phyloP scores from a whole-genome alignment of 768 basidiomycete species.

The Lentinula sp. region DNA sequence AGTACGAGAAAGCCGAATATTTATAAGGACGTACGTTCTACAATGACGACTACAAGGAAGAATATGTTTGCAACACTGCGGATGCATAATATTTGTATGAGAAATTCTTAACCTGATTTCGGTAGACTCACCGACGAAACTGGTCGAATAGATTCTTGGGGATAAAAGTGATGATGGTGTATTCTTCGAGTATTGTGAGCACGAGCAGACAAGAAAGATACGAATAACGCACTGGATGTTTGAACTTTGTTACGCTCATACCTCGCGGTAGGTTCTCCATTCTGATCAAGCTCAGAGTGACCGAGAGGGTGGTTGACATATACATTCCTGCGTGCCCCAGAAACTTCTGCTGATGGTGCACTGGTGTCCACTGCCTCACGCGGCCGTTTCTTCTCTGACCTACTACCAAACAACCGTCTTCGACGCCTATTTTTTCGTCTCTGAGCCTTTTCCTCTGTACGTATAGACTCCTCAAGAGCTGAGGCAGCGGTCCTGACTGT shows the following conservation, averaged over 20 bases:
- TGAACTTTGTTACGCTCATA: conserved; percentile 92
- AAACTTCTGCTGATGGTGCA: conserved; percentile 30
- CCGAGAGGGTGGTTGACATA: conserved; percentile 75
- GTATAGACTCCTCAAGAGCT: conserved; percentile 82
- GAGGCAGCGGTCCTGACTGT: conserved; percentile 93
- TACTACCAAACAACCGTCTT: conserved; percentile 52
- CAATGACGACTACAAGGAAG: conserved; percentile 77
- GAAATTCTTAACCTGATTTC: background rate
- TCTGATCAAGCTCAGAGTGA: conserved; percentile 53
- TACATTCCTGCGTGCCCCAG: conserved; percentile 62
- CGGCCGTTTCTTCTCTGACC: conserved; percentile 39
- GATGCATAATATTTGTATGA: background rate
- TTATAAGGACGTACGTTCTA: conserved; percentile 51
- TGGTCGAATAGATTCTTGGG: conserved; percentile 96
- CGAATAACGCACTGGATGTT: conserved; percentile 70
- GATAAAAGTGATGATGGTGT: conserved; percentile 84
- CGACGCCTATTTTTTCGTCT: conserved; percentile 51
- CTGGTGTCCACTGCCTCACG: conserved; percentile 21
- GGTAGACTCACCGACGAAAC: conserved; percentile 67
- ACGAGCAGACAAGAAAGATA: background rate
- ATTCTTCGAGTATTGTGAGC: conserved; percentile 45
- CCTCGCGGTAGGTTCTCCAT: conserved; percentile 73
- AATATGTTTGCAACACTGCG: conserved; percentile 85
- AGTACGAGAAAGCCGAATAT: conserved; percentile 3
- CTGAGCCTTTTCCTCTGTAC: conserved; percentile 66